Evolutionary conservation across 495 filamentous ascomycete genomes (phyloP), one percentile per base, ranked within the genome.

Genomic region (Friedmanniomyces endolithicus): DNA sequence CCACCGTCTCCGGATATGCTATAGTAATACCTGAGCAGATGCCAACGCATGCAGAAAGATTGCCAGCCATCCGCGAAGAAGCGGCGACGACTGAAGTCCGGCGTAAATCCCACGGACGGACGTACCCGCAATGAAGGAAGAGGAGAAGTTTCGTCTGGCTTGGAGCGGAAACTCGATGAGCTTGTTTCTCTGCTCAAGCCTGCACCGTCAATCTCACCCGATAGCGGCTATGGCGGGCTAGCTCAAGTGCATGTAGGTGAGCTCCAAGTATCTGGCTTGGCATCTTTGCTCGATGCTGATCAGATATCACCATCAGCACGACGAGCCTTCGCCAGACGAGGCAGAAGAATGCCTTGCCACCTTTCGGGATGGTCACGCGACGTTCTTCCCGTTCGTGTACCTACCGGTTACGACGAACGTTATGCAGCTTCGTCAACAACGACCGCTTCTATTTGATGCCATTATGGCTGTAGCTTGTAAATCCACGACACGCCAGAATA

Each of bases 91-190:
- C 47, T 50, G n/a, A 31, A 34, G 6, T 3, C 17, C 24, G 29
- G 47, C 25, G 16, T 25, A 11, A 22, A 4, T 37, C 50, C 14
- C 27, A 31, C 4, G 0, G 24, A 16, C 37, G 50, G 14, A 20
- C 9, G 11, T 20, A 27, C 19, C 14, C 24, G 16, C 22, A 16
- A 1, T 14, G 35, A 25, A 37, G 12, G 31, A 6, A n/a, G n/a
- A 11, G 8, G 2, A 23, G 25, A n/a, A 20, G 20, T 7, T 37
- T 31, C 40, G 17, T 37, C 53, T 14, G 19, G 39, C 12, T 19
- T 56, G 11, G 53, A 56, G 23, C 31, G 33, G 48, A 56, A 56
- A 33, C n/a, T 56, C 2, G 34, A 56, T 34, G 17, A 50, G 29
- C 47, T 50, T 19, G 47, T 50, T 17, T 17, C 25, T 17, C 19